Percentiles rank a stretch among this genome's conserved stretches.
Conservation (phyloP, 106 monocot species). For the Platanthera zijinensis region DNA sequence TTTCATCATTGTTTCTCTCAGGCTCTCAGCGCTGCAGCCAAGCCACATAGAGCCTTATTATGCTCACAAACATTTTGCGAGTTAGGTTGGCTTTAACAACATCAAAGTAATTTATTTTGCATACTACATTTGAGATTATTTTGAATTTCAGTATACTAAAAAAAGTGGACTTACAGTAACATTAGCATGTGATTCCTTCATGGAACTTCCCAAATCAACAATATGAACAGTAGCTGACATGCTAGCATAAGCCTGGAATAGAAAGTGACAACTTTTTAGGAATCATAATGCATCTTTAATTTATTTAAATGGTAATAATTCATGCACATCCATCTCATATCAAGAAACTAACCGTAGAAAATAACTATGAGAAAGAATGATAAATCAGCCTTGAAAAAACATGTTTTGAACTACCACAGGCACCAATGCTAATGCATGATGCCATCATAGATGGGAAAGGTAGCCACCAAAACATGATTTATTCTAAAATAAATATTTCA, state of each 20-base stretch:
- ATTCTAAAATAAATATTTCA: not conserved
- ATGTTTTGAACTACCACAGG: not conserved
- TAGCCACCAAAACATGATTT: not conserved
- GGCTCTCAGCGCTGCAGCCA: too few species aligned
- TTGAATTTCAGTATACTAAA: not conserved
- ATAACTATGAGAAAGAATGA: not conserved
- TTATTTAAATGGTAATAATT: not conserved
- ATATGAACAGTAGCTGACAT: slow-evolving; percentile 75
- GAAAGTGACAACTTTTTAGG: not conserved
- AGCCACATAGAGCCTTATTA: too few species aligned
- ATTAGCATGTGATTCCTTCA: slow-evolving; percentile 69
- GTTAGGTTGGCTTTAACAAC: too few species aligned
- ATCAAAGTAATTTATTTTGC: too few species aligned
- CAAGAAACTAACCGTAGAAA: not conserved
- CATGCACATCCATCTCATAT: not conserved
- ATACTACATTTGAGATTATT: not conserved
- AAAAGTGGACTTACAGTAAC: slow-evolving; percentile 50
- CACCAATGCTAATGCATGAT: not conserved
- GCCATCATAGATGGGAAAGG: not conserved
- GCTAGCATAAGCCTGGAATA: slow-evolving; percentile 75
- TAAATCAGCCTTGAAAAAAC: not conserved
- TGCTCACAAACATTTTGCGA: too few species aligned
- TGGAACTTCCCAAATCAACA: slow-evolving; percentile 43
- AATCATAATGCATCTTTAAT: not conserved
- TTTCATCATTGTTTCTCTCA: too few species aligned